Base-by-base conservation (phyloP, 1,284 basidiomycete genomes). In the Psilocybe mexicana region DNA sequence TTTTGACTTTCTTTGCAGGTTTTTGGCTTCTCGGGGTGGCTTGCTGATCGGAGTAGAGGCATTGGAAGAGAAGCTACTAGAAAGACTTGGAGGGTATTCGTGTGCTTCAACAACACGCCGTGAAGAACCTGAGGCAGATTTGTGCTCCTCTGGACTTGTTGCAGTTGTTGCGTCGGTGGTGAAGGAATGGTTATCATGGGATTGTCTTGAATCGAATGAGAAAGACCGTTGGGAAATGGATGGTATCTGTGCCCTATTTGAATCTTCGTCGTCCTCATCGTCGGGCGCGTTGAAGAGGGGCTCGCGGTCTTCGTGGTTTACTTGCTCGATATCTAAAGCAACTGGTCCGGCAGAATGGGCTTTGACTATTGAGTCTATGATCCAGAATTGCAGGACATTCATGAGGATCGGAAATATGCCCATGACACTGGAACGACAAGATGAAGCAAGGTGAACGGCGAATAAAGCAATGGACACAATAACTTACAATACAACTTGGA, bases 361-460 rank as follows among this genome's bases (percentile, higher is more conserved):
- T 70, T 92, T 93, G 69, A 94, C 89, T 61, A 94, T 92, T 0
- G 92, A 92, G 73, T 93, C 91, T 57, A 92, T 92, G 50, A 92
- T 75, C 91, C 91, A 93, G 77, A 93, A 93, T 70, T 96, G 94
- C 18, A 94, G 64, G 49, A 95, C 77, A 71, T 95, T 98, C 94
- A 97, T 97, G 58, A 90, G 79, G 60, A 96, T 88, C 1, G 96
- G 96, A 75, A 97, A 96, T 49, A 98, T 71, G 55, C 94, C 93
- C 92, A 98, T 96, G 36, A 88, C 88, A 66, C 90, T 92, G 63
- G 36, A 49, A 56, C 11, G 52, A 63, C 10, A 61, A 52, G 58
- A 42, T 7, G 63, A 45, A 58, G 40, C 30, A 46, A 44, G 30
- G n/a, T 35, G 33, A 54, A 36, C 18, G 48, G 35, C 28, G 26